phyloP scores from a whole-genome alignment of 768 basidiomycete species.

The Amanita rubescens region DNA sequence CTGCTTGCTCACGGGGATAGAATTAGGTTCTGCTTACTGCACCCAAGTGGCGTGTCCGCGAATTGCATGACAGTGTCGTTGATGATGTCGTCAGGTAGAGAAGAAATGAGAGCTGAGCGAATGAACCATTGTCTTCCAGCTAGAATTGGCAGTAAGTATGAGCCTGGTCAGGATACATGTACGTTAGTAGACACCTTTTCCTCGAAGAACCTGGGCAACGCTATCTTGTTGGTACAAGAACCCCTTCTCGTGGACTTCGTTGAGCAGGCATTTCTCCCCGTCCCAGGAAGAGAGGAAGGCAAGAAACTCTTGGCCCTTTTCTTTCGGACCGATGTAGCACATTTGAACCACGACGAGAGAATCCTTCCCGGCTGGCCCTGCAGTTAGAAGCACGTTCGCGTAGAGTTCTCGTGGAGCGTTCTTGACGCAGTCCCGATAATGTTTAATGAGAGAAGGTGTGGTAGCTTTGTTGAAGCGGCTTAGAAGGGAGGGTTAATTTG shows the following conservation, averaged over 20 bases:
- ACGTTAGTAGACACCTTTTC: slow-evolving; percentile 45
- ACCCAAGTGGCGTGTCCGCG: slow-evolving; percentile 78
- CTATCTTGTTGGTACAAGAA: slow-evolving; percentile 89
- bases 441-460: slow-evolving; percentile 80
- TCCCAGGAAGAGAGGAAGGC: slow-evolving; percentile 83
- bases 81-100: slow-evolving; percentile 81
- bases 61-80: slow-evolving; percentile 79
- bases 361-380: slow-evolving; percentile 77
- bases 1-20: neutral
- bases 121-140: slow-evolving; percentile 89
- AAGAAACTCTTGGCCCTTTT: slow-evolving; percentile 71
- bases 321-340: slow-evolving; percentile 76
- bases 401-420: slow-evolving; percentile 83
- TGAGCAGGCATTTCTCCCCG: slow-evolving; percentile 77
- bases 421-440: slow-evolving; percentile 91
- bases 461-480: slow-evolving; percentile 88
- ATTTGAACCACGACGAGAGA: slow-evolving; percentile 89
- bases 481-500: slow-evolving; percentile 11
- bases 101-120: slow-evolving; percentile 75
- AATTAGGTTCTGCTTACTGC: slow-evolving; percentile 61
- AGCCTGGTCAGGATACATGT: neutral
- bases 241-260: slow-evolving; percentile 86
- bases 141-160: slow-evolving; percentile 18
- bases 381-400: slow-evolving; percentile 84
- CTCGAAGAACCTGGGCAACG: slow-evolving; percentile 82